phyloP scores from a whole-genome alignment of 257 asterid species.

The Solanum dulcamara region DNA sequence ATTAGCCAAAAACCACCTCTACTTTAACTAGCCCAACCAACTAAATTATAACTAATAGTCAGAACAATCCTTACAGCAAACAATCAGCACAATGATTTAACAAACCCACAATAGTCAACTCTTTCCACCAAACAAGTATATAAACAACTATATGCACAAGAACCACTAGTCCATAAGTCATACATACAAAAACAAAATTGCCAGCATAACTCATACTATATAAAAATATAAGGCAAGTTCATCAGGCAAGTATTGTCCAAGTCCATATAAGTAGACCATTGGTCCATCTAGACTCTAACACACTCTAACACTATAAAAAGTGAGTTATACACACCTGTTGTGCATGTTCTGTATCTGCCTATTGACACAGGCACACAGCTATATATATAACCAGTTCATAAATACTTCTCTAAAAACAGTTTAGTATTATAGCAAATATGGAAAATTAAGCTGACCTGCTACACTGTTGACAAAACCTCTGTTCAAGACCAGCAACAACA shows the following conservation, averaged over 20 bases:
- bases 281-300: too few relatives aligned
- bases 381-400: not conserved
- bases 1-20: not conserved
- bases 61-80: not conserved
- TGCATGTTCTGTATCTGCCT: not conserved
- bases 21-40: not conserved
- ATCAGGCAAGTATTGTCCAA: too few relatives aligned
- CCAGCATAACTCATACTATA: not conserved
- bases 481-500: conserved; percentile 73
- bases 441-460: conserved; percentile 55
- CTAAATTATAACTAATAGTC: not conserved
- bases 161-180: not conserved
- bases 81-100: not conserved
- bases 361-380: not conserved
- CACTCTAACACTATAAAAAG: not conserved
- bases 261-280: too few relatives aligned
- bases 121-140: not conserved
- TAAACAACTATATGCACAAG: not conserved
- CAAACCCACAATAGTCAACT: not conserved
- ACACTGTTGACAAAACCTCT: conserved; percentile 99
- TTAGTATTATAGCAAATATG: not conserved
- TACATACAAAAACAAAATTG: not conserved
- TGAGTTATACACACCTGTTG: not conserved
- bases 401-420: not conserved
- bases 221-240: too few relatives aligned